phyloP scores from a whole-genome alignment of 768 basidiomycete species.

The Boletus insuetus region DNA sequence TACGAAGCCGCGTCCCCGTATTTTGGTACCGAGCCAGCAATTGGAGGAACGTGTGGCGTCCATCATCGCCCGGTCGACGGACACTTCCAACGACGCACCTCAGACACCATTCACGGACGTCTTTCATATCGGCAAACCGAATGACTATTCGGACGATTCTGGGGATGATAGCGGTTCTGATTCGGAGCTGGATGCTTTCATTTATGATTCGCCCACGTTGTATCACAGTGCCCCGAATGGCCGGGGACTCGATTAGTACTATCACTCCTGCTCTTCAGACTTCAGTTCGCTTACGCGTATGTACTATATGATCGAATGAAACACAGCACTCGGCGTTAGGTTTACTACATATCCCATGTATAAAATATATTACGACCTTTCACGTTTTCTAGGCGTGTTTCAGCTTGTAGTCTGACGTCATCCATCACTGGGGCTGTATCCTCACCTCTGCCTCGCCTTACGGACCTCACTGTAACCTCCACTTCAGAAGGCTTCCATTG shows the following conservation, averaged over 20 bases:
- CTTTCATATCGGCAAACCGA: constrained; percentile 52
- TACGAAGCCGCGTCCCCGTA: constrained; percentile 29
- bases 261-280: not conserved
- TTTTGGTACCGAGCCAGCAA: constrained; percentile 52
- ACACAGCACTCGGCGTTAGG: not conserved
- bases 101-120: constrained; percentile 81
- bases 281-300: constrained; percentile 1
- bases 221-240: constrained; percentile 50
- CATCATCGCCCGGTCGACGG: constrained; percentile 77
- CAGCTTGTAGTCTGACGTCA: constrained; percentile 20
- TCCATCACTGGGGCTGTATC: not conserved
- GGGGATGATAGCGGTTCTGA: constrained; percentile 41
- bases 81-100: constrained; percentile 52
- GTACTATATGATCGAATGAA: not conserved
- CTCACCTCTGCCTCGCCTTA: constrained; percentile 14
- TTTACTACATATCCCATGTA: not conserved
- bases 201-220: constrained; percentile 54
- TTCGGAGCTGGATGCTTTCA: constrained; percentile 52
- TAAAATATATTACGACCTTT: not conserved
- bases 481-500: constrained; percentile 7
- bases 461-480: constrained; percentile 17
- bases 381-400: constrained; percentile 16
- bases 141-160: constrained; percentile 42
- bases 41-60: constrained; percentile 79
- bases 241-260: constrained; percentile 11